phyloP scores from a whole-genome alignment of 148 eudicot genomes.

The Dianthus caryophyllus region DNA sequence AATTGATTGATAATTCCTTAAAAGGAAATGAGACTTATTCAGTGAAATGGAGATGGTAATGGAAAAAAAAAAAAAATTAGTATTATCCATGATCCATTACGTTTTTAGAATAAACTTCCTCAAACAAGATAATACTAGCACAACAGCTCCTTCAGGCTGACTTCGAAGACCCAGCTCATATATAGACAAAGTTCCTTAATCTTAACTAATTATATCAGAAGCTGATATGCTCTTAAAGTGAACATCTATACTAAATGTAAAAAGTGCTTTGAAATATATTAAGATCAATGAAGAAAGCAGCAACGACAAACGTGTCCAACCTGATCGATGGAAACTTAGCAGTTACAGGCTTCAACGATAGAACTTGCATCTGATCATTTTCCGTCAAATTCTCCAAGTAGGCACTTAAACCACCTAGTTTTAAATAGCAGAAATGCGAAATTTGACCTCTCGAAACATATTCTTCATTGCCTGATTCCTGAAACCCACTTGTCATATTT shows the following conservation, averaged over 20 bases:
- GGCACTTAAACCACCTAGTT: slow-evolving; percentile 54
- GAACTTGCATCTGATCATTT: slow-evolving; percentile 33
- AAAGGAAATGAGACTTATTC: no score
- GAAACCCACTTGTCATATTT: slow-evolving; percentile 21
- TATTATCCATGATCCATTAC: background rate
- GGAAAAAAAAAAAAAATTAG: background rate
- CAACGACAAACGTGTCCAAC: slow-evolving; percentile 31
- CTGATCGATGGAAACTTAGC: slow-evolving; percentile 42
- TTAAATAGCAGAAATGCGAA: slow-evolving; percentile 35
- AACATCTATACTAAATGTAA: background rate
- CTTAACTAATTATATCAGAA: slow-evolving; percentile 5
- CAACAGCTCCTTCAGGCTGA: background rate
- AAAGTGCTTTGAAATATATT: slow-evolving; percentile 4
- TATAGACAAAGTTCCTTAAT: background rate
- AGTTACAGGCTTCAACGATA: slow-evolving; percentile 44
- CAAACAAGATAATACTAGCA: background rate
- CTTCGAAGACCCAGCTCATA: background rate
- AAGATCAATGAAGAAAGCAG: slow-evolving; percentile 10
- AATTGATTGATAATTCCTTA: no score
- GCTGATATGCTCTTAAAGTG: slow-evolving; percentile 1
- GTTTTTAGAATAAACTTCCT: background rate
- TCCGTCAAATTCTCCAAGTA: slow-evolving; percentile 43
- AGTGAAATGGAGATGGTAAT: no score
- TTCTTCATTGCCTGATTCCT: slow-evolving; percentile 29
- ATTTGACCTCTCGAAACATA: slow-evolving; percentile 43